phyloP scores from a whole-genome alignment of 805 yeast genomes.

The Starmerella sp. region DNA sequence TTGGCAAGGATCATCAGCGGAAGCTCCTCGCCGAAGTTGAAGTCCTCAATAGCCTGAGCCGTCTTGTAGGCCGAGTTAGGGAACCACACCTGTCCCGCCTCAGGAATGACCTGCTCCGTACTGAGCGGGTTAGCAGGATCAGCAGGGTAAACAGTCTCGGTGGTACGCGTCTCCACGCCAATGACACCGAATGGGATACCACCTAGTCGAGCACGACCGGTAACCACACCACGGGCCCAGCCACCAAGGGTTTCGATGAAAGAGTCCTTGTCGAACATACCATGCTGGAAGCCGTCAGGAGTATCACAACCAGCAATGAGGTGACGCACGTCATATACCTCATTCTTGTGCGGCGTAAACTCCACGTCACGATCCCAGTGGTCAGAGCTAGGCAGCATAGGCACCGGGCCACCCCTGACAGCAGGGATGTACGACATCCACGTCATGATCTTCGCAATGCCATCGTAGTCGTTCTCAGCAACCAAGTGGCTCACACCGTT shows the following conservation, averaged over 20 bases:
- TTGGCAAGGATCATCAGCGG: constrained; percentile 96
- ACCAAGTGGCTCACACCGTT: constrained; percentile 98
- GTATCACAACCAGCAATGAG: constrained; percentile 73
- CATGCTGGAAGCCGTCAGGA: constrained; percentile 68
- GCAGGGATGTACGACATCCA: constrained; percentile 96
- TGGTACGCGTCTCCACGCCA: constrained; percentile 84
- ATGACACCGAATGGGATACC: constrained; percentile 98
- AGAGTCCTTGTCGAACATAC: constrained; percentile 84
- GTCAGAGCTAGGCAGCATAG: constrained; percentile 59
- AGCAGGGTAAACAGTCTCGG: constrained; percentile 88
- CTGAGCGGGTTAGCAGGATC: constrained; percentile 98
- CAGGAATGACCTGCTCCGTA: constrained; percentile 74
- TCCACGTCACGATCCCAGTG: constrained; percentile 91
- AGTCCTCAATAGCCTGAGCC: constrained; percentile 95
- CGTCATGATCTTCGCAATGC: constrained; percentile 85
- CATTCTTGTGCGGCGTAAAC: constrained; percentile 58
- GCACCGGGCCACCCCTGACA: constrained; percentile 78
- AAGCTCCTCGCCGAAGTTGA: constrained; percentile 94
- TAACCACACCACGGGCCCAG: constrained; percentile 98
- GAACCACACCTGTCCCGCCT: constrained; percentile 99
- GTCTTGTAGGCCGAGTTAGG: constrained; percentile 99
- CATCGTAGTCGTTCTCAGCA: constrained; percentile 93
- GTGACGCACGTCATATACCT: constrained; percentile 86
- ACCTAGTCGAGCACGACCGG: constrained; percentile 96
- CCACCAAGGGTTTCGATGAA: constrained; percentile 95